These are phyloP conservation scores for Septoria linicola DNA, from an alignment of 2,329 filamentous ascomycete species.

Conservation along the genomic window DNA sequence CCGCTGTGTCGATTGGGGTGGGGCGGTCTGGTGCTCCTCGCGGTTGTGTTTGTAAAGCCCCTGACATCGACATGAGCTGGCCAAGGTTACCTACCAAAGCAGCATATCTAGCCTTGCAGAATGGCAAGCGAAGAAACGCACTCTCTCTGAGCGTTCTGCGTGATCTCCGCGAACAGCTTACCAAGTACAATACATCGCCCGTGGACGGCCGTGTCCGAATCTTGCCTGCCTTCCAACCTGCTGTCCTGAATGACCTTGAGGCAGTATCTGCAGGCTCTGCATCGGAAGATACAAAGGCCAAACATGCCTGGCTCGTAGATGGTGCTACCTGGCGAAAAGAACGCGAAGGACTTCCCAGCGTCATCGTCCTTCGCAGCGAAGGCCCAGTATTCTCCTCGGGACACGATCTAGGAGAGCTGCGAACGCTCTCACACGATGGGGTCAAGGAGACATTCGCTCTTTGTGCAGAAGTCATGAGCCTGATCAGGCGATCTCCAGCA, in stretches of 20 bases:
- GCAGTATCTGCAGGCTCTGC: constrained; percentile 3
- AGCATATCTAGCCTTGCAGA: constrained; percentile 20
- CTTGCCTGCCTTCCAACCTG: constrained; percentile 20
- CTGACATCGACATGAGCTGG: too few relatives aligned
- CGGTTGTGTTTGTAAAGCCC: too few relatives aligned
- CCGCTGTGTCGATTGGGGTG: too few relatives aligned
- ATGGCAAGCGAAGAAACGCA: constrained; percentile 22
- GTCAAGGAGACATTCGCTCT: constrained; percentile 22
- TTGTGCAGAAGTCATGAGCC: constrained; percentile 24
- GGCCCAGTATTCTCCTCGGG: constrained; percentile 26
- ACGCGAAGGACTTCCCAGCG: constrained; percentile 21
- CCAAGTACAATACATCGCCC: constrained; percentile 23
- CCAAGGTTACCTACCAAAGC: constrained; percentile 23
- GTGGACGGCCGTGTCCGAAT: constrained; percentile 18
- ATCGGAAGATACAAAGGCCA: background rate
- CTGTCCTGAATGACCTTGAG: constrained; percentile 18
- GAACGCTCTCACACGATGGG: constrained; percentile 15
- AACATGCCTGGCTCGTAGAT: constrained; percentile 20
- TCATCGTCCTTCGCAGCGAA: constrained; percentile 21
- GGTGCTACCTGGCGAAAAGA: constrained; percentile 12
- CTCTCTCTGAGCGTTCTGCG: constrained; percentile 18
- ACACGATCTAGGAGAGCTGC: constrained; percentile 23
- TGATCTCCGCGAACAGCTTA: constrained; percentile 20
- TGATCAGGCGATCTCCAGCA: constrained; percentile 20
- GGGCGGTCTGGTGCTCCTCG: too few relatives aligned